phyloP scores from a whole-genome alignment of 2,329 filamentous ascomycete genomes.

The Fusarium miscanthi region DNA sequence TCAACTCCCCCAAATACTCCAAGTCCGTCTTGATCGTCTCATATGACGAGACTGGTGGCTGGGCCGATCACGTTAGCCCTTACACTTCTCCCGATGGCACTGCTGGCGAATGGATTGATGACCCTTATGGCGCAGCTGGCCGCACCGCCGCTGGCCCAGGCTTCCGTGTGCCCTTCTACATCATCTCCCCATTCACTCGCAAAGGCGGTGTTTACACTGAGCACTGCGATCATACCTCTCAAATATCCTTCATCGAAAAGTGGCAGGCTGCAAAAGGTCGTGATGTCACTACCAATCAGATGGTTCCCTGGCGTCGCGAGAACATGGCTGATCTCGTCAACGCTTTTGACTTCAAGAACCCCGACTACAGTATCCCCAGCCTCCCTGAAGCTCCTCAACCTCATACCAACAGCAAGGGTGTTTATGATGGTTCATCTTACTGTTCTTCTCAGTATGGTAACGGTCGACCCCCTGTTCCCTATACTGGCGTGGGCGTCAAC shows the following conservation, averaged over 20 bases:
- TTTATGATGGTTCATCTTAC: neutral
- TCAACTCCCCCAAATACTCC: constrained; percentile 18
- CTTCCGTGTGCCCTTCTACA: constrained; percentile 7
- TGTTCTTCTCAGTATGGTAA: neutral
- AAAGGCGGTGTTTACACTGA: constrained; percentile 16
- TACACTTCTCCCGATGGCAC: neutral
- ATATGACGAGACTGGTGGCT: constrained; percentile 5
- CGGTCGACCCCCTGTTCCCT: neutral
- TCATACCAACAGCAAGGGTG: neutral
- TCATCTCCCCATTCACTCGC: constrained; percentile 6
- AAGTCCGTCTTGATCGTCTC: neutral
- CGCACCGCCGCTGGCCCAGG: neutral
- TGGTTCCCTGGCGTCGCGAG: constrained; percentile 8
- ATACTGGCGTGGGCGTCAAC: neutral
- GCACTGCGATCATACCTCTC: constrained; percentile 10
- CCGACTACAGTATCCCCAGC: neutral
- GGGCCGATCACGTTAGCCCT: constrained; percentile 8
- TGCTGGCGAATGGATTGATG: constrained; percentile 11
- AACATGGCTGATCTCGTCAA: constrained; percentile 19
- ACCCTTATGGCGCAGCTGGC: constrained; percentile 1
- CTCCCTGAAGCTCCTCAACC: neutral
- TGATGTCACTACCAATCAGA: neutral
- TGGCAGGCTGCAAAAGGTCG: constrained; percentile 21
- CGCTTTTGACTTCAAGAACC: constrained; percentile 16
- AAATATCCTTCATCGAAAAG: neutral